Evolutionary conservation across 2,329 filamentous ascomycete genomes (phyloP), one percentile per base, ranked within the genome.

Genomic region (Hymenoscyphus scutula): DNA sequence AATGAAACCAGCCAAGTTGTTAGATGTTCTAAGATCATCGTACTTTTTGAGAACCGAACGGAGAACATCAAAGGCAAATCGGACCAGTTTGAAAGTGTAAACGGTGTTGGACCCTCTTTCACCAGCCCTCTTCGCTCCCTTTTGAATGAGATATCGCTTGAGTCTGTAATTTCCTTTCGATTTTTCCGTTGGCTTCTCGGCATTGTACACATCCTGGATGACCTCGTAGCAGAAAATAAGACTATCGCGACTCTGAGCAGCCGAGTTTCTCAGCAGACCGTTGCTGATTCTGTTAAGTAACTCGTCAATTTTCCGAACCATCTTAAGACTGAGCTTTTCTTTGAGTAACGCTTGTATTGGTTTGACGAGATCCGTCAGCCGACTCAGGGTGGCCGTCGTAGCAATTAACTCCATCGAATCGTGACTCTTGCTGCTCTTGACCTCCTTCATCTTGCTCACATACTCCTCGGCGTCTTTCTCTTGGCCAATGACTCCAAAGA

Each of bases 381-480:
- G 86, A 58, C 78, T 80, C 27, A 97, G 81, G 1, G 92, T 94
- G 1, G 91, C 88, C 56, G 88, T 92, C 72, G 89, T 91, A 29
- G 95, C 90, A 67, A 98, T 82, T 17, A 98, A 81, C 75, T 98
- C 94, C 88, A 98, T 96, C 0, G 95, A 96, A 73, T 99, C 96
- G 72, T 93, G 96, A 74, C 93, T 97, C 80, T 98, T 99, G 80
- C 91, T 97, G 76, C 91, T 95, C 80, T 97, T 98, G 62, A 99
- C 89, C 77, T 99, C 95, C 76, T 96, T 97, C 89, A 96, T 97
- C 76, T 94, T 90, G 74, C 88, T 97, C 61, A 89, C 89, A 74
- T 99, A 99, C 59, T 93, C 95, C 70, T 97, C 92, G 0, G 94
- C 94, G 71, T 99, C 95, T 76, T 99, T 99, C 73, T 99, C 94